phyloP scores from a whole-genome alignment of 2,329 filamentous ascomycete species.

The Cladosporium austrohemisphaericum region DNA sequence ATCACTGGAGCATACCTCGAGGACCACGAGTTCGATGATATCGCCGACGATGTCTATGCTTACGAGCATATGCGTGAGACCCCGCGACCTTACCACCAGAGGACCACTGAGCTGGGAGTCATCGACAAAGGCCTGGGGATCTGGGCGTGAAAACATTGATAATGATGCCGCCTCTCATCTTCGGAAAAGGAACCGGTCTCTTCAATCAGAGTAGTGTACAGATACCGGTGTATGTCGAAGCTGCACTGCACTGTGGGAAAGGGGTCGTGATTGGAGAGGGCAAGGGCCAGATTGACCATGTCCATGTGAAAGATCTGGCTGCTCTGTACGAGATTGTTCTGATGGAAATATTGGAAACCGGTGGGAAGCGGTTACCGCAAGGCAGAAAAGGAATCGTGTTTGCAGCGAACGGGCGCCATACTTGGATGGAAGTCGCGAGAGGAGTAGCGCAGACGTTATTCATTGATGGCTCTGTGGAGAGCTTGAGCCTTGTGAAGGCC shows the following conservation, averaged over 20 bases:
- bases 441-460: conserved; percentile 35
- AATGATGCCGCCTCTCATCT: conserved; percentile 48
- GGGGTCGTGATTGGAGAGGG: conserved; percentile 38
- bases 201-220: conserved; percentile 42
- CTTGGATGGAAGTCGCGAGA: conserved; percentile 40
- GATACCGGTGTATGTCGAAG: conserved; percentile 35
- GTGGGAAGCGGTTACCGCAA: conserved; percentile 31
- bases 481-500: conserved; percentile 16
- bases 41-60: conserved; percentile 42
- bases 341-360: conserved; percentile 27
- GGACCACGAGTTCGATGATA: conserved; percentile 37
- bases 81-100: conserved; percentile 39
- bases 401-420: conserved; percentile 38
- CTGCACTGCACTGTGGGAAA: conserved; percentile 32
- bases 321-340: conserved; percentile 41
- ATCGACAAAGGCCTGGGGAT: conserved; percentile 38
- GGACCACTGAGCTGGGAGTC: conserved; percentile 44
- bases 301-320: conserved; percentile 46
- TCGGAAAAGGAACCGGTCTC: conserved; percentile 42
- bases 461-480: conserved; percentile 30
- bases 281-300: conserved; percentile 39
- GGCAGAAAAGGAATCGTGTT: conserved; percentile 45
- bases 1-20: conserved; percentile 33
- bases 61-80: conserved; percentile 40
- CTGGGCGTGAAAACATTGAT: conserved; percentile 44